Base-by-base conservation (phyloP, 306 rosid species). In the Pyrus bretschneideri region DNA sequence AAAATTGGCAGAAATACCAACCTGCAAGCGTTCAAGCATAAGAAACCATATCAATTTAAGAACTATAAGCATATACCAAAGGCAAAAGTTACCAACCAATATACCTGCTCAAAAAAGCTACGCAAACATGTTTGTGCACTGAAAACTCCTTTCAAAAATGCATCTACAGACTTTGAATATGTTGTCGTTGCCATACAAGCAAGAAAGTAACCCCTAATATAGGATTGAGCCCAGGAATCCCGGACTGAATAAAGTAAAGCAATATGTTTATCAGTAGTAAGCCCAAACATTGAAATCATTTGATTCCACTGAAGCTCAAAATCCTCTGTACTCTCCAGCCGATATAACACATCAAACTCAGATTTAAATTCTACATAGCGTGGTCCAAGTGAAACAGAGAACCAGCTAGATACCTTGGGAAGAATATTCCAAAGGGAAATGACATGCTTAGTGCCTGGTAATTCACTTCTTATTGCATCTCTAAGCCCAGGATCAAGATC, bases 261-360 rank as follows among this genome's bases (percentile, higher is more conserved):
- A 38, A 78, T 52, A 62, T 95, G 99, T 77, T 85, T 89, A 74
- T 95, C 99, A 15, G 93, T 67, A 80, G 85, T 83, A 30, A 95
- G 87, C 76, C 85, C 96, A 79, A 87, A 92, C 75, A 86, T 57
- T 4, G 97, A 81, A 78, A 86, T 79, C 93, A 88, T 88, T 85
- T 88, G 97, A 82, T 83, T 87, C 99, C 99, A 95, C 73, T 85
- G 93, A 71, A 85, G 87, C 67, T 91, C 99, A 77, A 95, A 92
- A 46, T 87, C 97, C 67, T 95, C 97, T 19, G 90, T 74, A 81
- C 73, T 88, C 87, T 91, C 97, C 86, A 87, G 77, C 71, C 85
- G 85, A 87, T 79, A 88, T 73, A 89, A 81, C 49, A 80, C 90
- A 52, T 95, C 90, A 22, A 95, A 89, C 76, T 87, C 92, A 31